phyloP scores from a whole-genome alignment of 805 yeast genomes.

The Lipomyces mesembrius region DNA sequence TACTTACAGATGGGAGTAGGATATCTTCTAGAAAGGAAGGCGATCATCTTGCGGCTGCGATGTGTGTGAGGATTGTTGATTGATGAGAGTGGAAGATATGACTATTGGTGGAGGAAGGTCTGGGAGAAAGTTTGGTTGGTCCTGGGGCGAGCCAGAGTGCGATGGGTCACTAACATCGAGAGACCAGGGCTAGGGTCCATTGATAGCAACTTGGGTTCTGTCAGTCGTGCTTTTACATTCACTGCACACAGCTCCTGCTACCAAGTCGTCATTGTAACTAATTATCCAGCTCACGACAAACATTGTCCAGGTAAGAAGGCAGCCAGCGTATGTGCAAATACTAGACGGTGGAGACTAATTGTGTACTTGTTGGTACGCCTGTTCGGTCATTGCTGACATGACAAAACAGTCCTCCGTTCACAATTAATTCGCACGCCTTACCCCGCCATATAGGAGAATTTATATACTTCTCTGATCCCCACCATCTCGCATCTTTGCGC shows the following conservation, averaged over 20 bases:
- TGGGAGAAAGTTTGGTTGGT: not conserved
- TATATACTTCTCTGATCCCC: not conserved
- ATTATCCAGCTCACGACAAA: not conserved
- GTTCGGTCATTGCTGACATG: not conserved
- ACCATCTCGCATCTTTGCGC: not conserved
- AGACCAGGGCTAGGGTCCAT: not conserved
- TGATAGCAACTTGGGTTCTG: too few relatives aligned
- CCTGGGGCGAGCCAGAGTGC: too few relatives aligned
- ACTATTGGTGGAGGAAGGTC: not conserved
- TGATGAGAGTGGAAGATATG: not conserved
- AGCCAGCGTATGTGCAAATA: slow-evolving; percentile 1
- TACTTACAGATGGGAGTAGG: slow-evolving; percentile 43
- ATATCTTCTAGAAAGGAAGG: slow-evolving; percentile 34
- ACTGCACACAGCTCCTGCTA: too few relatives aligned
- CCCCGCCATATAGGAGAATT: not conserved
- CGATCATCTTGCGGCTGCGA: not conserved
- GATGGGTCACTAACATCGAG: too few relatives aligned
- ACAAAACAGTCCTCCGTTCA: not conserved
- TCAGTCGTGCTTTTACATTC: too few relatives aligned
- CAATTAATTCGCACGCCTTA: not conserved
- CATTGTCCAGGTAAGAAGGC: not conserved
- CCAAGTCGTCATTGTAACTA: too few relatives aligned
- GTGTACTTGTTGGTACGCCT: not conserved
- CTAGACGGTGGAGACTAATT: not conserved
- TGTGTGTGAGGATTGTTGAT: not conserved